Percentiles rank a stretch among this genome's conserved stretches.
Conservation (phyloP, 176 grass and related monocot genomes). For the Oryza longistaminata region DNA sequence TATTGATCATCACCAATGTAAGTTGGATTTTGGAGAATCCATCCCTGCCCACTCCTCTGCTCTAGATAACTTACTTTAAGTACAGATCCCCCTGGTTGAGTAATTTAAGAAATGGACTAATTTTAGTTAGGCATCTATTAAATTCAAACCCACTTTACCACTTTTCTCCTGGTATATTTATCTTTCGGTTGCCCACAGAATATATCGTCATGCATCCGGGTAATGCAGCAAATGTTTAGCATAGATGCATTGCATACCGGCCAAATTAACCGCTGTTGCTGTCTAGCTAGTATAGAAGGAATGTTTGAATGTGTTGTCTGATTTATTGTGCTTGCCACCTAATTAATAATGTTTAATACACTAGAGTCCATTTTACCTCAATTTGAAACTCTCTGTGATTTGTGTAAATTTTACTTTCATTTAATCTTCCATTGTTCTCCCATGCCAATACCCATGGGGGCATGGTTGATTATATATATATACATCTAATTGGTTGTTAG, state of each 20-base stretch:
- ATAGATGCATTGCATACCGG: not conserved
- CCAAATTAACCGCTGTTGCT: not conserved
- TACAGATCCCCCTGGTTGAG: slow-evolving; percentile 17
- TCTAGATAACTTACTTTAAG: slow-evolving; percentile 46
- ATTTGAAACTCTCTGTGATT: not conserved
- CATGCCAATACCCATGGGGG: no score
- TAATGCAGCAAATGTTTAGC: slow-evolving; percentile 33
- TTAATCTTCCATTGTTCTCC: not conserved
- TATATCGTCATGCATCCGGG: slow-evolving; percentile 4
- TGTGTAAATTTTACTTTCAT: not conserved
- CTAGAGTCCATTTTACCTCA: not conserved
- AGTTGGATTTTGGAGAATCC: slow-evolving; percentile 41
- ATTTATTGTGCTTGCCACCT: slow-evolving; percentile 10
- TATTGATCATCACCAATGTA: slow-evolving; percentile 30
- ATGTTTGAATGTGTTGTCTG: not conserved
- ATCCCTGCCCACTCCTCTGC: slow-evolving; percentile 22
- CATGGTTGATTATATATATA: no score
- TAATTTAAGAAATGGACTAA: slow-evolving; percentile 27
- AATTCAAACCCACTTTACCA: slow-evolving; percentile 45
- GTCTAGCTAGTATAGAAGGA: not conserved
- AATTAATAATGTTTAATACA: slow-evolving; percentile 20
- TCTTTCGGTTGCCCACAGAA: slow-evolving; percentile 42
- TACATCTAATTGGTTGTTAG: not conserved
- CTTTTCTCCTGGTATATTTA: slow-evolving; percentile 21
- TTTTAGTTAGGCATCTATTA: slow-evolving; percentile 33